Base-by-base conservation (phyloP, 371 early-diverging fungal genomes). In the Syncephalis fuscata region DNA sequence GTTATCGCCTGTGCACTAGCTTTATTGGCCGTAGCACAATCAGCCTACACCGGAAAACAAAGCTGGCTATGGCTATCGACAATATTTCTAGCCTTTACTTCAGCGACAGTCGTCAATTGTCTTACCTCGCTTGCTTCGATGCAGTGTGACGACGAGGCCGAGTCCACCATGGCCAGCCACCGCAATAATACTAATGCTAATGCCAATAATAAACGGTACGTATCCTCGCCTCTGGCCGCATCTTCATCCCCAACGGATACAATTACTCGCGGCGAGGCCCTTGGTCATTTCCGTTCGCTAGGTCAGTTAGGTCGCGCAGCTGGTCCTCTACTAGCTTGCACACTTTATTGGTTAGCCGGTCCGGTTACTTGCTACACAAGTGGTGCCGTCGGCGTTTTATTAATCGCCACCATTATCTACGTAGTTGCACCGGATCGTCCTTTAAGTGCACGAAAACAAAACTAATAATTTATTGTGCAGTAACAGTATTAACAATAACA, bases 301-400 rank as follows among this genome's bases (percentile, higher is more conserved):
- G 95, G 97, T 0, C 97, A 97, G 61, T 64, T 97, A 17, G 97
- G 96, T 20, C 69, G 97, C 22, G 77, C 88, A 0, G 48, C 85
- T 19, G 97, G 97, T 1, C 95, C 97, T 1, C 60, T 94, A 40
- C 71, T 78, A 39, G 84, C 87, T 0, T 90, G 92, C 64, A 68
- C 76, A 3, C 56, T 77, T 3, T 96, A 94, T 54, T 96, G 94
- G 95, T 61, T 85, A 24, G 61, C 73, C 0, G 96, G 96, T 4
- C 74, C 78, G 0, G 54, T 60, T 21, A 48, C 49, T 9, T 77
- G 76, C 44, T 80, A 80, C 4, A 32, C 47, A 4, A 19, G 16
- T 41, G 71, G 65, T 16, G 53, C 66, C 15, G 16, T 64, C 0
- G 23, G 51, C 17, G 67, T 67, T 65, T 44, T 48, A 27, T 11